Evolutionary conservation across 1,284 basidiomycete species (phyloP), one percentile per base, ranked within the genome.

Genomic region (Inonotus obliquus): DNA sequence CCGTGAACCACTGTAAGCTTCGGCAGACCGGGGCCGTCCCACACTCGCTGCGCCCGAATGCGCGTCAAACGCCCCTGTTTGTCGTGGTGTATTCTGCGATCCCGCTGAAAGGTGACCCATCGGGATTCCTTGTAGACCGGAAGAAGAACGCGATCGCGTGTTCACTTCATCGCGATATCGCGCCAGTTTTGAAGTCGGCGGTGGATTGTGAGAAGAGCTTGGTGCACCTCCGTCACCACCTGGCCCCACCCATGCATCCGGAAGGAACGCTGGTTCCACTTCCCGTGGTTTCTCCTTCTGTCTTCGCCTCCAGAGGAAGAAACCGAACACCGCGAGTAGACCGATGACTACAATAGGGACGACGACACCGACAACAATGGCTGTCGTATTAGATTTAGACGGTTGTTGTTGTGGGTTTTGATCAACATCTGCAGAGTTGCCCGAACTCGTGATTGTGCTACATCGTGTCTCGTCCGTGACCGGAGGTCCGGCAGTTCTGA

Each of bases 201-300:
- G 51, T 19, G 38, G 57, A 14, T 45, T 52, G 19, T 63, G 59
- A 2, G 61, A 51, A 21, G 56, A 59, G 39, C 21, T 49, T 27
- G 51, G 10, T 35, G 59, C 13, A 39, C 32, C 52, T 25, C 54
- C 54, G 41, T n/a, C 41, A 44, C n/a, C 13, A 3, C 39, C 41
- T 55, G 62, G 58, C 14, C 58, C 62, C 7, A 48, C 48, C 63
- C 63, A 64, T 32, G 60, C 59, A 27, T 64, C 63, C 19, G 63
- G 63, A 6, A 64, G 44, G 35, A 64, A 48, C 32, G 63, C 63
- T 4, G 63, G 55, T 19, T 58, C 63, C 6, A 54, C 35, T 44
- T 54, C 49, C 13, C 49, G 38, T 44, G 25, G 4, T 21, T 27
- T 35, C 19, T 35, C 23, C 38, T 44, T 17, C 13, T 44, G 14